phyloP scores from a whole-genome alignment of 2,329 filamentous ascomycete genomes.

The Macrophomina tecta region DNA sequence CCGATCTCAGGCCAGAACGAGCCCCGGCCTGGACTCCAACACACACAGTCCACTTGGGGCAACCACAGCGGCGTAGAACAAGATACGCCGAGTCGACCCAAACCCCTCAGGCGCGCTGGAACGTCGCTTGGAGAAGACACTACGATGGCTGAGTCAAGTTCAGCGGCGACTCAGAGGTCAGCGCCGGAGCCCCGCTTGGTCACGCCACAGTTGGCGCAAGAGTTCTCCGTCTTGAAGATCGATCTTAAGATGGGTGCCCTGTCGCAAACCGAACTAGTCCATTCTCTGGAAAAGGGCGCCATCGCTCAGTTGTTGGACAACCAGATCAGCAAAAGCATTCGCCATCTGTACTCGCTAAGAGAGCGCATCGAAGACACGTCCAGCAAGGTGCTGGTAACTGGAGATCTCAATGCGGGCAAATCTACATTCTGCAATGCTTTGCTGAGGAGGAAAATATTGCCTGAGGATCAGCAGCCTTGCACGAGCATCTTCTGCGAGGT shows the following conservation, averaged over 20 bases:
- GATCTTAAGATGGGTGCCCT: constrained; percentile 88
- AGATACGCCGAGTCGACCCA: constrained; percentile 53
- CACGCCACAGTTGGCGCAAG: constrained; percentile 89
- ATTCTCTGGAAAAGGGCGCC: constrained; percentile 90
- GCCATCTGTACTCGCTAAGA: constrained; percentile 82
- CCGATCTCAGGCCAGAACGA: constrained; percentile 47
- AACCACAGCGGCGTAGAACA: constrained; percentile 51
- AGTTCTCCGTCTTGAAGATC: constrained; percentile 94
- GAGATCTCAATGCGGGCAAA: constrained; percentile 95
- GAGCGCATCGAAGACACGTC: constrained; percentile 97
- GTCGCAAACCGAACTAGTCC: constrained; percentile 87
- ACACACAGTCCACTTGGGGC: constrained; percentile 66
- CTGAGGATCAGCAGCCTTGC: constrained; percentile 97
- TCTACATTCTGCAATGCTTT: constrained; percentile 99
- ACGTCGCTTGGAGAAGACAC: constrained; percentile 70
- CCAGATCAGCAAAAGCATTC: constrained; percentile 92
- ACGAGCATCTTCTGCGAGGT: constrained; percentile 99
- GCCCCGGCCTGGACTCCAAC: constrained; percentile 64
- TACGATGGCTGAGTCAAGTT: constrained; percentile 73
- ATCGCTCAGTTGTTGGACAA: constrained; percentile 90
- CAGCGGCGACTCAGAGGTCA: constrained; percentile 66
- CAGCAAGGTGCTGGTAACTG: constrained; percentile 94
- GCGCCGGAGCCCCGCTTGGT: constrained; percentile 79
- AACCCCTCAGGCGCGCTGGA: constrained; percentile 69
- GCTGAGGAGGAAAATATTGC: constrained; percentile 86